Percentiles rank a stretch among this genome's conserved stretches.
Conservation (phyloP, 169 alveolate species). For the Hammondia hammondi region DNA sequence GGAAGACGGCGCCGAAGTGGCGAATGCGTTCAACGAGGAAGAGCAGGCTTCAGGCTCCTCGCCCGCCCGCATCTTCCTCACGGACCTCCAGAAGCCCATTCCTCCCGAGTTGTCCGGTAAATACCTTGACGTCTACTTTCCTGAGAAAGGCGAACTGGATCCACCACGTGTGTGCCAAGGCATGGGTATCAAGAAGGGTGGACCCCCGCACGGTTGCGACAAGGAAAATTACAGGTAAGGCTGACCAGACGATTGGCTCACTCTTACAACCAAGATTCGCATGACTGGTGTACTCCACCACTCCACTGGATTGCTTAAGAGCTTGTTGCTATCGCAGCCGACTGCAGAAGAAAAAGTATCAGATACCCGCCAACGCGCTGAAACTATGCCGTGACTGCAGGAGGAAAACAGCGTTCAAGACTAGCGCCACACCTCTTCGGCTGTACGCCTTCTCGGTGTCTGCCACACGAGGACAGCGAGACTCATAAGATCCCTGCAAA, state of each 20-base stretch:
- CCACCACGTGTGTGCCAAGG: slow-evolving; percentile 66
- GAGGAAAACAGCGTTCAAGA: no score
- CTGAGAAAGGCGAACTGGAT: slow-evolving; percentile 2
- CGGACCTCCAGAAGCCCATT: slow-evolving; percentile 12
- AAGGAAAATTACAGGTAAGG: slow-evolving; percentile 20
- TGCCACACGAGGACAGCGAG: no score
- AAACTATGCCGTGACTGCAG: no score
- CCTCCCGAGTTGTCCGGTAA: slow-evolving; percentile 14
- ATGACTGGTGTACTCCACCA: no score
- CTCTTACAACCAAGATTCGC: background rate
- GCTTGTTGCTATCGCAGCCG: no score
- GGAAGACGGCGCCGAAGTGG: background rate
- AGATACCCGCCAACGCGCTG: no score
- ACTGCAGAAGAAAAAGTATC: no score
- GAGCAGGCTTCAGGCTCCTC: background rate
- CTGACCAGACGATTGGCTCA: background rate
- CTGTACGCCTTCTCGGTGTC: no score
- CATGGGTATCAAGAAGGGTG: slow-evolving; percentile 48
- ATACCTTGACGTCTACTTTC: slow-evolving; percentile 3
- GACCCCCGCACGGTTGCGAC: slow-evolving; percentile 50
- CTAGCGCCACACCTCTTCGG: no score
- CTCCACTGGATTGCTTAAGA: no score
- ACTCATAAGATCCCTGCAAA: no score
- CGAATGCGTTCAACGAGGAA: background rate
- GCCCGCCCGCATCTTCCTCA: slow-evolving; percentile 27